Conservation (phyloP, 192 early-diverging fungal genomes). For the Diversispora epigaea region DNA sequence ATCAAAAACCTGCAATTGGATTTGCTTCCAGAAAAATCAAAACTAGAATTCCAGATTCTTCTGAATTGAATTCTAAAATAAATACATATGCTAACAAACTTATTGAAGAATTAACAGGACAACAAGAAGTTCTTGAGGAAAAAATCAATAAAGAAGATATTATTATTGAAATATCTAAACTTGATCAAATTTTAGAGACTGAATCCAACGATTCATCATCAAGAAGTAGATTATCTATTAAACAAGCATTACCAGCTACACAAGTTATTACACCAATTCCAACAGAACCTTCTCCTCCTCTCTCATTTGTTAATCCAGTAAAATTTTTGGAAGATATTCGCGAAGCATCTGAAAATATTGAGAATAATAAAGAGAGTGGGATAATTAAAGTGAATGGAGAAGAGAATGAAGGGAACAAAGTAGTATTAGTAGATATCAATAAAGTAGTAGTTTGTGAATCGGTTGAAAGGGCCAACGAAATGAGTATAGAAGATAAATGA, state of each 20-base stretch:
- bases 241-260: not conserved
- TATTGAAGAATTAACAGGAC: slow-evolving; percentile 7
- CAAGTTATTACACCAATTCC: slow-evolving; percentile 4
- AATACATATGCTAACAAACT: not conserved
- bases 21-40: not conserved
- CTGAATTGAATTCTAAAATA: not conserved
- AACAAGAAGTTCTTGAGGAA: not conserved
- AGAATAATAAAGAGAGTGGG: no score
- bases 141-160: not conserved
- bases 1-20: slow-evolving; percentile 1
- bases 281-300: slow-evolving; percentile 4
- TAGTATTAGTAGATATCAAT: no score
- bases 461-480: no score
- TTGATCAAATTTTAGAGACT: not conserved
- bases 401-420: no score
- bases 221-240: slow-evolving; percentile 1
- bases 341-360: no score
- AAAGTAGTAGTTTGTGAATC: no score
- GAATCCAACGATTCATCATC: not conserved
- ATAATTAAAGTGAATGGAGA: no score
- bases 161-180: not conserved
- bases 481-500: no score
- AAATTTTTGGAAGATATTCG: slow-evolving; percentile 15
- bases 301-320: slow-evolving; percentile 15
- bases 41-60: not conserved